Percentiles rank a stretch among this genome's conserved stretches.
These are phyloP conservation scores for Colletotrichum ledebouriae DNA, from an alignment of 2,329 filamentous ascomycete species.

Conservation along the genomic window DNA sequence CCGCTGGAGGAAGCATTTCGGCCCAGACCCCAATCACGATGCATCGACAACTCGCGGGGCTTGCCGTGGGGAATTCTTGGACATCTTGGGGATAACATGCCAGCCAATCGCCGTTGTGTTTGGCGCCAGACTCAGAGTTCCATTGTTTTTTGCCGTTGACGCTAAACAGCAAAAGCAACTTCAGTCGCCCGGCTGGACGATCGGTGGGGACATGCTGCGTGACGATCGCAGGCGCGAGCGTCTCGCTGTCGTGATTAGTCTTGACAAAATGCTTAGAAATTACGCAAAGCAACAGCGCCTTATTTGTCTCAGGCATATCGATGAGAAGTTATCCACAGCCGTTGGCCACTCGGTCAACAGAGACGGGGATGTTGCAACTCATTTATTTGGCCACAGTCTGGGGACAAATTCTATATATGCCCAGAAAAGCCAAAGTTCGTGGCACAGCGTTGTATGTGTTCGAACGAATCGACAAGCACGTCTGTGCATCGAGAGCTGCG, in stretches of 20 bases:
- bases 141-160: conserved; percentile 1
- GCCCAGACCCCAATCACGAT: conserved; percentile 23
- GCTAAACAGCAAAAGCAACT: conserved; percentile 4
- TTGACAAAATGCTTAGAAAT: conserved; percentile 1
- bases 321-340: conserved; percentile 1
- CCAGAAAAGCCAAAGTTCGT: not conserved
- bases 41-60: conserved; percentile 1
- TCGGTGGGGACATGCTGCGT: not conserved
- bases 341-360: not conserved
- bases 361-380: conserved; percentile 3
- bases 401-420: not conserved
- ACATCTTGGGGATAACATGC: not conserved
- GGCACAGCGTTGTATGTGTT: conserved; percentile 9
- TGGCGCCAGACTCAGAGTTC: conserved; percentile 12
- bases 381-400: conserved; percentile 13
- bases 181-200: conserved; percentile 15
- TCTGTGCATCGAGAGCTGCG: conserved; percentile 23
- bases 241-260: conserved; percentile 22
- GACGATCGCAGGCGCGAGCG: conserved; percentile 4
- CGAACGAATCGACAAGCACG: conserved; percentile 14
- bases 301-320: no score
- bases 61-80: conserved; percentile 4
- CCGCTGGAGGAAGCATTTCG: conserved; percentile 19
- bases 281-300: not conserved
- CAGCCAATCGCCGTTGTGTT: not conserved